Conservation (phyloP, 305 asterid genomes). For the Fraxinus greggii region DNA sequence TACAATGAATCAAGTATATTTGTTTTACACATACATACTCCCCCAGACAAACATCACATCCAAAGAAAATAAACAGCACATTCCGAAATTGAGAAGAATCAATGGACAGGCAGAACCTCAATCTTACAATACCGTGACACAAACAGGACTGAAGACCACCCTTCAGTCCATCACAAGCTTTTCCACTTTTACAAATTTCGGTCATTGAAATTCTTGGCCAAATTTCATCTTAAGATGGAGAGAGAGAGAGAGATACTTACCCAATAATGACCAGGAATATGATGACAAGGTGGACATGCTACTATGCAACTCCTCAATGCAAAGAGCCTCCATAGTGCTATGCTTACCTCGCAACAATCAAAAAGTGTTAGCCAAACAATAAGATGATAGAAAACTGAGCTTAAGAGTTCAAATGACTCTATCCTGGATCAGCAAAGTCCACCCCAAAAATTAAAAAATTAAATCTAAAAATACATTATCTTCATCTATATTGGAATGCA, state of each 20-base stretch:
- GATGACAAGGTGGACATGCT: not conserved
- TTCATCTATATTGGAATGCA: slow-evolving; percentile 12
- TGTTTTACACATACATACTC: not conserved
- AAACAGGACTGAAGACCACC: not conserved
- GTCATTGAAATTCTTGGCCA: not conserved
- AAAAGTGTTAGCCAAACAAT: slow-evolving; percentile 8
- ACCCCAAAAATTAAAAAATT: not conserved
- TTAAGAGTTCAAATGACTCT: slow-evolving; percentile 1
- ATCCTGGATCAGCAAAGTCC: not conserved
- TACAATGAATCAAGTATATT: too few species aligned
- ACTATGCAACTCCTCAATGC: slow-evolving; percentile 1
- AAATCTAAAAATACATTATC: not conserved
- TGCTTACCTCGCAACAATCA: slow-evolving; percentile 21
- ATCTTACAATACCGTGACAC: not conserved
- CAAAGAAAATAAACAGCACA: not conserved
- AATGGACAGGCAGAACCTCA: not conserved
- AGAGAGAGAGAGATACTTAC: not conserved
- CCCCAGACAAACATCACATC: not conserved
- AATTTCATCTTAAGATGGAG: not conserved
- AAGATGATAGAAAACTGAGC: not conserved
- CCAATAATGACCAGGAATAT: not conserved
- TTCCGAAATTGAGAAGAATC: not conserved
- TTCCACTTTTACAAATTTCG: not conserved
- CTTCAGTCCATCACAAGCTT: not conserved
- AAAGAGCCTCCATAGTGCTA: slow-evolving; percentile 2